Evolutionary conservation across 192 early-diverging fungal genomes (phyloP), one percentile per base, ranked within the genome.

Genomic region (Coemansia sp.): DNA sequence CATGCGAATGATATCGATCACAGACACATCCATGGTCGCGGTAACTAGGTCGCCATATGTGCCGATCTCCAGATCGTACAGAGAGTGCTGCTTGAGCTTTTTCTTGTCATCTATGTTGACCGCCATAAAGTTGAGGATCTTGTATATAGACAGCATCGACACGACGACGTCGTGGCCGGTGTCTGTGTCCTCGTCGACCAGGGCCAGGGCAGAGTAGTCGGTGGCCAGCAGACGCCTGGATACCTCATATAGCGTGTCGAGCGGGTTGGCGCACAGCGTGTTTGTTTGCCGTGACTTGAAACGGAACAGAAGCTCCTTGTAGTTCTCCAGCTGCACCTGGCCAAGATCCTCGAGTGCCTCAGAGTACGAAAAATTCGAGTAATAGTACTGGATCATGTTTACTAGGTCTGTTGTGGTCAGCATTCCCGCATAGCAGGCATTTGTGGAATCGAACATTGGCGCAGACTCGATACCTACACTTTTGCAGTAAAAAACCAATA

Each of bases 371-470:
- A 90, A 85, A 63, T 92, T 87, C 34, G 85, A 85, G 75, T 96
- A 95, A 77, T 96, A 95, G 79, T 94, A 93, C 71, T 93, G 87
- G 30, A 98, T 93, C 67, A 98, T 76, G 72, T 95, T 91, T 48
- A 98, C 92, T 73, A 98, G 92, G 72, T 98, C 96, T 1, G 94
- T 92, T 8, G 96, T 95, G 17, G 95, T 96, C 75, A 98, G 83
- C 94, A 98, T 96, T 52, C 96, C 96, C 1, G 90, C 89, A 71
- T 94, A 97, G 73, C 85, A 85, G 56, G 93, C 89, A 7, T 83
- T 82, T 2, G 73, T 67, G 3, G 92, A 90, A 64, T 94, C 90
- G 91, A 93, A 98, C 50, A 98, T 82, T 49, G 95, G 94, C 25
- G 95, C 95, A 8, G 93, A 95, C 52, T 96, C 94, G 64, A 97